Conservation (phyloP, 1,139 yeast genomes). For the Pichia sp. region DNA sequence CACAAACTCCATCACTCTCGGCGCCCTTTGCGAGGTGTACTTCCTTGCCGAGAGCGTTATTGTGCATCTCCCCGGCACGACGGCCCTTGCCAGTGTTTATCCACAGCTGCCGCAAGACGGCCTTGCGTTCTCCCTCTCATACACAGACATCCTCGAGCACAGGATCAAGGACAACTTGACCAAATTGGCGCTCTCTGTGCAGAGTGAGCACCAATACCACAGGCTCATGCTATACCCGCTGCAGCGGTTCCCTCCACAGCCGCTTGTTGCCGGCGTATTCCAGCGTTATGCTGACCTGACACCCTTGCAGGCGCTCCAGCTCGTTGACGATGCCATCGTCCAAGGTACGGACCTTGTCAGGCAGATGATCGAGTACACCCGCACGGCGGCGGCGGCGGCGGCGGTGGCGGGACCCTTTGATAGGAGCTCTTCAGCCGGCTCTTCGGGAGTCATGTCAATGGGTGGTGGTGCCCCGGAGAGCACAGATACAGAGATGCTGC, state of each 20-base stretch:
- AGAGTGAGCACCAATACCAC: background rate
- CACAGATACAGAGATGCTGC: conserved; percentile 4
- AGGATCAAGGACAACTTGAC: conserved; percentile 20
- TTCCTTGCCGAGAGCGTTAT: conserved; percentile 17
- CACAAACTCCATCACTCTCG: conserved; percentile 15
- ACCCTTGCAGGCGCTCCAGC: conserved; percentile 19
- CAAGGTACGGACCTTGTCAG: conserved; percentile 16
- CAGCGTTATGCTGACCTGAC: conserved; percentile 17
- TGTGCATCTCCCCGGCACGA: conserved; percentile 15
- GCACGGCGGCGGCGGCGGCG: background rate
- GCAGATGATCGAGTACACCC: conserved; percentile 3
- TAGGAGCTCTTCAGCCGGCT: too few relatives aligned
- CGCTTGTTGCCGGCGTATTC: conserved; percentile 17
- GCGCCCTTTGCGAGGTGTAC: conserved; percentile 16
- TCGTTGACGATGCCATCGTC: conserved; percentile 13
- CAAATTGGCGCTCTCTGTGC: conserved; percentile 12
- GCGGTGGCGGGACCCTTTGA: background rate
- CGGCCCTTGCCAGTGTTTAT: background rate
- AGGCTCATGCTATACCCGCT: conserved; percentile 15
- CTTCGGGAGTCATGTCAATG: too few relatives aligned
- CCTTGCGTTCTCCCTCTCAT: conserved; percentile 15
- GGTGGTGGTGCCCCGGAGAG: background rate
- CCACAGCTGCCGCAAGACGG: conserved; percentile 15
- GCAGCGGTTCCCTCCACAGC: conserved; percentile 22
- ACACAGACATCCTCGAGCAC: conserved; percentile 11